phyloP scores from a whole-genome alignment of 345 rosid genomes.

The Eucalyptus decipiens region DNA sequence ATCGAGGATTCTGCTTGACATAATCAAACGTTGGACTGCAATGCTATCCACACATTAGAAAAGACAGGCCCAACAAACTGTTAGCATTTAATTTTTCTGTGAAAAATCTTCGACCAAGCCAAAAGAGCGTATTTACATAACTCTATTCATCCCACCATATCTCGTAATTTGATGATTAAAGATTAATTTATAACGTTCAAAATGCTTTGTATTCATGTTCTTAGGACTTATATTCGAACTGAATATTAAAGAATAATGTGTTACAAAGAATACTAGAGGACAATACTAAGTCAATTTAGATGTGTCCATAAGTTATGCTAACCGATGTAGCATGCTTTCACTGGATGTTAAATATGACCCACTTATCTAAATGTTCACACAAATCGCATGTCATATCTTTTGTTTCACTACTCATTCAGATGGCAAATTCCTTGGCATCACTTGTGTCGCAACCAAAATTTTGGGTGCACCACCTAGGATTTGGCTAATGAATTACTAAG shows the following conservation, averaged over 20 bases:
- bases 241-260: background rate
- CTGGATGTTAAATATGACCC: too few relatives aligned
- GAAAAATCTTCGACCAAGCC: background rate
- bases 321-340: background rate
- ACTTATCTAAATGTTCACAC: too few relatives aligned
- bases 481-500: too few relatives aligned
- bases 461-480: accelerated
- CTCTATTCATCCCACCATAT: background rate
- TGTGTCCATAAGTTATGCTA: background rate
- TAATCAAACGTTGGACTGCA: background rate
- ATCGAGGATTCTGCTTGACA: background rate
- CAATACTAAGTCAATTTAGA: background rate
- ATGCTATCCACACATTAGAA: too few relatives aligned
- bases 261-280: background rate
- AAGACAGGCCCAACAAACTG: too few relatives aligned
- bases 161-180: background rate
- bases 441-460: too few relatives aligned
- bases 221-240: background rate
- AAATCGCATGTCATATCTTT: too few relatives aligned
- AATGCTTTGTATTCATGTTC: background rate
- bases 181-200: too few relatives aligned
- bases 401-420: too few relatives aligned
- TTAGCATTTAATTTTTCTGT: background rate
- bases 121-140: background rate
- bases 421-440: too few relatives aligned